Percentiles rank a stretch among this genome's conserved stretches.
These are phyloP conservation scores for Claviceps lovelessii DNA, from an alignment of 2,329 filamentous ascomycete genomes.

Conservation along the genomic window DNA sequence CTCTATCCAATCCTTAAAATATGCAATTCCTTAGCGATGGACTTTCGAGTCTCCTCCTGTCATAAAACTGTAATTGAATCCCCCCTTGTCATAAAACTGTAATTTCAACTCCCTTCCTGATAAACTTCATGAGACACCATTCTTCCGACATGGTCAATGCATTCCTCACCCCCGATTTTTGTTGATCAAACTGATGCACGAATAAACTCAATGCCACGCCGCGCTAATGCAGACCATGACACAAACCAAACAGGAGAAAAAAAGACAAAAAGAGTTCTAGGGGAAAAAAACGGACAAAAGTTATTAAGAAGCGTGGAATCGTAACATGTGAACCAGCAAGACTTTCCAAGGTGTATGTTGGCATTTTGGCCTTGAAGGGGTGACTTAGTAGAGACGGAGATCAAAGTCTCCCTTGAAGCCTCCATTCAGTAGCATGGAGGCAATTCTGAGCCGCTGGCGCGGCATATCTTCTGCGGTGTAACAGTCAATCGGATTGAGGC, in stretches of 20 bases:
- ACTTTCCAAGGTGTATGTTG: background rate
- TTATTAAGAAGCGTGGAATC: background rate
- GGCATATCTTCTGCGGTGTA: conserved; percentile 42
- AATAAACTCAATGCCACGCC: background rate
- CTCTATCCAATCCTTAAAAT: background rate
- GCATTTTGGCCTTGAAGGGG: background rate
- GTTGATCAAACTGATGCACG: background rate
- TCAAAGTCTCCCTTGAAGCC: conserved; percentile 49
- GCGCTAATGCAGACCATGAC: background rate
- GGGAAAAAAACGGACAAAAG: background rate
- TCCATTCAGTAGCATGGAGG: conserved; percentile 50
- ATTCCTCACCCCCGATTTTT: background rate
- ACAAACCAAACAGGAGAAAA: background rate
- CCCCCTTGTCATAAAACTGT: background rate
- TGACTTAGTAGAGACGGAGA: conserved; percentile 23
- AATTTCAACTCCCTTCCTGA: background rate
- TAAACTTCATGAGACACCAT: background rate
- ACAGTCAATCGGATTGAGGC: conserved; percentile 33
- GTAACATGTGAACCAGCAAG: background rate
- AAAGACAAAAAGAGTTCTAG: background rate
- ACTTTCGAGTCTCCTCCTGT: background rate
- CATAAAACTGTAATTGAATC: background rate
- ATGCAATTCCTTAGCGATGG: background rate
- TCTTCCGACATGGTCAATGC: background rate
- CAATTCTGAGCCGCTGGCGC: conserved; percentile 46